Percentiles rank a stretch among this genome's conserved stretches.
Conservation (phyloP, 176 grass and related monocot species). For the Aegilops speltoides region DNA sequence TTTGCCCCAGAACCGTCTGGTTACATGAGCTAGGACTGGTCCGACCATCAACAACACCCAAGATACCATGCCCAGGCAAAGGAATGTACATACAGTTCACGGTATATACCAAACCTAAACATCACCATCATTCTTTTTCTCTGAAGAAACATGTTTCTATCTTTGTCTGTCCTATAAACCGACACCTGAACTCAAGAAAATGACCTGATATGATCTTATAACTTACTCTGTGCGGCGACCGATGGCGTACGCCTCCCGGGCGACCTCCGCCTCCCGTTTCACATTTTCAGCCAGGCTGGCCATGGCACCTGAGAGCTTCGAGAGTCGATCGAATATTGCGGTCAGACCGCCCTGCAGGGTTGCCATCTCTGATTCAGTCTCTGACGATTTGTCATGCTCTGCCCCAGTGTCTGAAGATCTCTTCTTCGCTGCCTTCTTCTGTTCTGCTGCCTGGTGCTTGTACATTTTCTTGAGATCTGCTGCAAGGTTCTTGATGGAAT, state of each 20-base stretch:
- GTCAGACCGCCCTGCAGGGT: slow-evolving; percentile 41
- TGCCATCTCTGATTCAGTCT: slow-evolving; percentile 29
- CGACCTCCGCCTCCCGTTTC: slow-evolving; percentile 47
- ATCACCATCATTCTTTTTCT: background rate
- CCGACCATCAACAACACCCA: background rate
- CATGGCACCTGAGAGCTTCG: slow-evolving; percentile 42
- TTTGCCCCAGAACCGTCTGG: background rate
- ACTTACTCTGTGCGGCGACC: background rate
- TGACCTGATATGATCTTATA: background rate
- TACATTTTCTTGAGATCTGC: slow-evolving; percentile 40
- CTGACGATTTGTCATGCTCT: background rate
- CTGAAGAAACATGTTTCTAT: background rate
- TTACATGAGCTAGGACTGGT: background rate
- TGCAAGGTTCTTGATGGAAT: slow-evolving; percentile 41
- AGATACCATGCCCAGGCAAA: background rate
- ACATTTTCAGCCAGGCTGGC: slow-evolving; percentile 59
- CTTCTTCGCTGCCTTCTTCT: slow-evolving; percentile 30
- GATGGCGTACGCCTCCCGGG: slow-evolving; percentile 37
- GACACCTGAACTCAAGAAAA: slow-evolving; percentile 14
- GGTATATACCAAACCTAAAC: background rate
- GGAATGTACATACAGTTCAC: slow-evolving; percentile 31
- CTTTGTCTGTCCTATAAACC: background rate
- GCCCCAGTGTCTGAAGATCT: background rate
- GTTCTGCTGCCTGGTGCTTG: slow-evolving; percentile 14
- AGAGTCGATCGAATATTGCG: slow-evolving; percentile 51